Evolutionary conservation across 2,329 filamentous ascomycete genomes (phyloP), one percentile per base, ranked within the genome.

Genomic region (Lojkania enalia): DNA sequence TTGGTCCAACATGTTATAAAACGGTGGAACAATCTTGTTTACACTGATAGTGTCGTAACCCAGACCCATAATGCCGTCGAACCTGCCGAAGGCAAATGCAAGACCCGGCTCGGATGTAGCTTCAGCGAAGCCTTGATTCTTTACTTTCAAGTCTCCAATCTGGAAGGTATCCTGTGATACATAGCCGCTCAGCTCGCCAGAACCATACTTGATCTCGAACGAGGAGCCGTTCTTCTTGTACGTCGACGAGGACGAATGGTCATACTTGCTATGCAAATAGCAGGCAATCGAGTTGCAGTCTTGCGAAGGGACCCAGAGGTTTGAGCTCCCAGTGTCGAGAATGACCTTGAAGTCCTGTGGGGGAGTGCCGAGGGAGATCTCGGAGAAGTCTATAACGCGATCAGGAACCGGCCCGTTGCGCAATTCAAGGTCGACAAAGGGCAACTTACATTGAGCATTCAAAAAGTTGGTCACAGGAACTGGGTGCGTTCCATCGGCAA

Each of bases 281-380:
- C 94, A 99, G 55, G 94, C 95, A 67, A 99, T 99, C 68, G 91
- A 96, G 68, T 82, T 85, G 74, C 95, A 99, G 67, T 90, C 80
- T 45, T 83, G 79, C 18, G 91, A 96, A 29, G 95, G 95, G 49
- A 99, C 91, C 95, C 95, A 99, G 54, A 99, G 83, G 80, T 99
- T 99, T 71, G 94, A 97, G 81, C 90, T 96, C 64, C 94, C 94
- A 20, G 94, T 99, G 73, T 99, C 94, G 55, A 99, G 86, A 55
- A 99, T 87, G 58, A 99, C 95, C 83, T 99, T 99, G 85, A 99
- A 99, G 60, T 77, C 81, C 78, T 99, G 94, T 23, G 94, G 86
- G 56, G 94, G 94, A 37, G 86, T 92, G 55, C 94, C 94, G 71
- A 99, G 83, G 60, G 84, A 82, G 71, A 99, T 96, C 74, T 96